Evolutionary conservation across 805 yeast genomes (phyloP).

Genomic region (Zygotorulaspora chibaensis): DNA sequence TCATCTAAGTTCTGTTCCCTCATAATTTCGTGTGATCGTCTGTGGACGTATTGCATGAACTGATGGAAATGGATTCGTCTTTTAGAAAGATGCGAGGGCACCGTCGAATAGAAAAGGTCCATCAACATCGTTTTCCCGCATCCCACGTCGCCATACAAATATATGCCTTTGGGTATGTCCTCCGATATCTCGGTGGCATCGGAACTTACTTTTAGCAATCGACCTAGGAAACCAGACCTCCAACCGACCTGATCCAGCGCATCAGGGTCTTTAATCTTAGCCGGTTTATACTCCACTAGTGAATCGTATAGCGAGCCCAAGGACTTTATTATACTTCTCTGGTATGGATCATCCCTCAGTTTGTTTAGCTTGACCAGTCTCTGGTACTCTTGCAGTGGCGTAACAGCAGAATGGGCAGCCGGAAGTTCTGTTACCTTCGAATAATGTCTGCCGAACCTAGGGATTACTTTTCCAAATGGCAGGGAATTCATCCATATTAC

Average conservation of each 20-base stretch:
- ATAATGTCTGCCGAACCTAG: neutral
- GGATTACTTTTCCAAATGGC: neutral
- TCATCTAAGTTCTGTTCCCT: slow-evolving; percentile 47
- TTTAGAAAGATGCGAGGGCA: slow-evolving; percentile 74
- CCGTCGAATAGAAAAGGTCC: slow-evolving; percentile 87
- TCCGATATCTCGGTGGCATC: slow-evolving; percentile 16
- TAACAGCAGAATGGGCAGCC: slow-evolving; percentile 10
- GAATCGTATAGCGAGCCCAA: slow-evolving; percentile 56
- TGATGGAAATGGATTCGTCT: slow-evolving; percentile 90
- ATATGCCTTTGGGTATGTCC: slow-evolving; percentile 72
- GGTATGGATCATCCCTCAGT: slow-evolving; percentile 72
- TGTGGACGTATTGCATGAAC: slow-evolving; percentile 92
- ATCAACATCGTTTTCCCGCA: slow-evolving; percentile 98
- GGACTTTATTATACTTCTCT: slow-evolving; percentile 63
- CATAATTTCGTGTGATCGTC: slow-evolving; percentile 74
- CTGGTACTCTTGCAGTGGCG: slow-evolving; percentile 53
- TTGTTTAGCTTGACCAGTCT: slow-evolving; percentile 44
- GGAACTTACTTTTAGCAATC: slow-evolving; percentile 18
- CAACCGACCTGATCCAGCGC: slow-evolving; percentile 40
- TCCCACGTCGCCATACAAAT: slow-evolving; percentile 95
- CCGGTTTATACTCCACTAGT: slow-evolving; percentile 57
- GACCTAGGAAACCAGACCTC: slow-evolving; percentile 40
- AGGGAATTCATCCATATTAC: neutral
- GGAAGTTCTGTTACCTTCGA: slow-evolving; percentile 1
- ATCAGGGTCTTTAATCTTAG: slow-evolving; percentile 50